Evolutionary conservation across 371 early-diverging fungal genomes (phyloP), one percentile per base, ranked within the genome.

Genomic region (Cladochytrium tenue): DNA sequence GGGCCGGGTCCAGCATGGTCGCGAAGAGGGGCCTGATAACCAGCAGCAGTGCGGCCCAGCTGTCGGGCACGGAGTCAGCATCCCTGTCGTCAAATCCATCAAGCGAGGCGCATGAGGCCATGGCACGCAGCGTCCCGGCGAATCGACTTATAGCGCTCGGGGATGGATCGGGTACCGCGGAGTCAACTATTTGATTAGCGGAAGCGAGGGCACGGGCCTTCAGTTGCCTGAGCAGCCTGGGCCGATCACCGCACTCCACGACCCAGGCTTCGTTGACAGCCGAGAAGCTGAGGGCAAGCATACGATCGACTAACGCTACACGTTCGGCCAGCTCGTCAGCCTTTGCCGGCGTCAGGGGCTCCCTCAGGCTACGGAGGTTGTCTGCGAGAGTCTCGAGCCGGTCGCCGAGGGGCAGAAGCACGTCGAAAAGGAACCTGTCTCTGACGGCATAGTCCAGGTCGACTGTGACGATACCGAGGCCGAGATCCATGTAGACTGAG

Each of bases 341-440:
- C 7, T 55, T 26, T 10, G 55, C 26, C 26, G 55, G 30, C 30
- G 20, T 7, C n/a, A n/a, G n/a, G n/a, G n/a, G n/a, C n/a, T n/a
- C n/a, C n/a, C n/a, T n/a, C n/a, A n/a, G n/a, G n/a, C n/a, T n/a
- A n/a, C n/a, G n/a, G 13, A 55, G 20, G 10, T 10, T 28, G 20
- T 25, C 30, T 10, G 26, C 10, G 26, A 55, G 20, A 15, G 10
- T 26, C 7, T 28, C 20, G 7, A 55, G 26, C 26, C 26, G 55
- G 26, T 10, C 7, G 20, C 55, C 55, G 7, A 55, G 20, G 10
- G 55, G 55, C 7, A 55, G 20, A 55, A 55, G 55, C 13, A 55
- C 26, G 55, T 55, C 55, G 30, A 55, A 55, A 13, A 55, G 30
- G 55, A 15, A 55, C 26, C 55, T 10, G 30, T 55, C 55, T 15